Conservation (phyloP, 108 stramenopile species). For the Heterococcus sp. region DNA sequence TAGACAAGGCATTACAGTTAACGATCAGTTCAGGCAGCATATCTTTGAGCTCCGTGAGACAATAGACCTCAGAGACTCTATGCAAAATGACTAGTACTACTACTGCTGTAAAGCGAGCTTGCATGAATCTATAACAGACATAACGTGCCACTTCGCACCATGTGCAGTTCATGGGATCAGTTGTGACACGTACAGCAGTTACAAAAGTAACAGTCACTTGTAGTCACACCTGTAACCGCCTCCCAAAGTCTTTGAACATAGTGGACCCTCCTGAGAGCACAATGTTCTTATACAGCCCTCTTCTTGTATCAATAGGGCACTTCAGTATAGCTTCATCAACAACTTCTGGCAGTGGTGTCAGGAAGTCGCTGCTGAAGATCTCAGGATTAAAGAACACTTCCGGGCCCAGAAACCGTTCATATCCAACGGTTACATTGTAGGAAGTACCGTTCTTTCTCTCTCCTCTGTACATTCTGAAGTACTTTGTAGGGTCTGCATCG, state of each 20-base stretch:
- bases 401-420: slow-evolving; percentile 69
- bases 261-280: slow-evolving; percentile 69
- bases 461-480: slow-evolving; percentile 56
- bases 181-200: too few relatives aligned
- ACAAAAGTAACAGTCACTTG: too few relatives aligned
- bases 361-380: slow-evolving; percentile 62
- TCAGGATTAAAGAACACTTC: slow-evolving; percentile 73
- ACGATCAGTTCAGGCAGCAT: too few relatives aligned
- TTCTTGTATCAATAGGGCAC: slow-evolving; percentile 68
- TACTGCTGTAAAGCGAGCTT: too few relatives aligned
- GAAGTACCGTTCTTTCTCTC: neutral
- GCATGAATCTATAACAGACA: too few relatives aligned
- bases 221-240: slow-evolving; percentile 52
- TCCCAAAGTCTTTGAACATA: slow-evolving; percentile 68
- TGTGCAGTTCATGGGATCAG: too few relatives aligned
- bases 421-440: slow-evolving; percentile 43
- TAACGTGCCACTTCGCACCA: too few relatives aligned
- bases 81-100: too few relatives aligned
- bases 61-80: too few relatives aligned
- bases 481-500: slow-evolving; percentile 60
- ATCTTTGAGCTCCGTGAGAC: too few relatives aligned
- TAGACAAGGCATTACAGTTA: too few relatives aligned
- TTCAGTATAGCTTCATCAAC: slow-evolving; percentile 66
- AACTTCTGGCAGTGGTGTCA: slow-evolving; percentile 63
- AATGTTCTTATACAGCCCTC: slow-evolving; percentile 69